phyloP scores from a whole-genome alignment of 2,329 filamentous ascomycete species.

The Talaromyces albobiverticillius region DNA sequence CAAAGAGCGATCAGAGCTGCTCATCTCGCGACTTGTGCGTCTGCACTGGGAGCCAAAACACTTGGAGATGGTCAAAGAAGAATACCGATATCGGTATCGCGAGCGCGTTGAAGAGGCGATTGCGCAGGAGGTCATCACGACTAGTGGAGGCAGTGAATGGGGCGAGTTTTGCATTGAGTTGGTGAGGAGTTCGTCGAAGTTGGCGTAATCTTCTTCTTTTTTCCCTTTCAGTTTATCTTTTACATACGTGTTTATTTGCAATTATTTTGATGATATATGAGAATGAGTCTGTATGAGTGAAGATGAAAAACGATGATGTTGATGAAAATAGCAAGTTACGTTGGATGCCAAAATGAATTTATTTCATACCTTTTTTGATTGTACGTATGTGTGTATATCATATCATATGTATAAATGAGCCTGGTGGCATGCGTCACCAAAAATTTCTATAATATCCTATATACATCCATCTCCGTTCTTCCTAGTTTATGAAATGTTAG shows the following conservation, averaged over 20 bases:
- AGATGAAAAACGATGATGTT: neutral
- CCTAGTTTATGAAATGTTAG: too few species aligned
- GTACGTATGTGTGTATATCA: neutral
- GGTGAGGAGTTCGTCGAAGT: conserved; percentile 31
- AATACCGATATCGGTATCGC: conserved; percentile 76
- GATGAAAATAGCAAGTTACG: neutral
- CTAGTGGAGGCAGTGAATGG: conserved; percentile 56
- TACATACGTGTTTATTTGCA: neutral
- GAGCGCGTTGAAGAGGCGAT: conserved; percentile 74
- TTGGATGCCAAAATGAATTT: neutral
- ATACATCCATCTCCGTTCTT: neutral
- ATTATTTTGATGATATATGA: neutral
- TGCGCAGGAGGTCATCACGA: conserved; percentile 67
- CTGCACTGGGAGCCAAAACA: conserved; percentile 91
- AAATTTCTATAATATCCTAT: too few species aligned
- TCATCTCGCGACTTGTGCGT: conserved; percentile 82
- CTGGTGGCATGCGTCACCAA: too few species aligned
- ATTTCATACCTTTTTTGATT: neutral
- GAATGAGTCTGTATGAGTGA: neutral
- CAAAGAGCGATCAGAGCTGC: conserved; percentile 75
- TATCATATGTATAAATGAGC: too few species aligned
- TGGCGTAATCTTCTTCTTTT: conserved; percentile 1
- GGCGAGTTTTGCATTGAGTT: conserved; percentile 72
- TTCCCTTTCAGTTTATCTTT: neutral
- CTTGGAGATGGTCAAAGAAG: conserved; percentile 72